These are phyloP conservation scores for Cyclostephanos tholiformis DNA, from an alignment of 108 stramenopile genomes.

Conservation along the genomic window DNA sequence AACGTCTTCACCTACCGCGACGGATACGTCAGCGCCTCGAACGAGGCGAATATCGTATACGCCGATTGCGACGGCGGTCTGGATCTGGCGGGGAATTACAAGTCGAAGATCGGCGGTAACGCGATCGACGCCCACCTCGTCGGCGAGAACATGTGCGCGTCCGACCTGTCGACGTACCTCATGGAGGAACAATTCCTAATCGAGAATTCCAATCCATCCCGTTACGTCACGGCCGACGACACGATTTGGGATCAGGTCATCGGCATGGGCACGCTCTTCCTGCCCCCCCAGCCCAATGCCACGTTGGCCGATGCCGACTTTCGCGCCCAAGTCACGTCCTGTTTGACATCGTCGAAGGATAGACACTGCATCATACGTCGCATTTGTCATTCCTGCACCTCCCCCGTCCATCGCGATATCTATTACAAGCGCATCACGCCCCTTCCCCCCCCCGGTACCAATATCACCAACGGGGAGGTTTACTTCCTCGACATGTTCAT, in stretches of 20 bases:
- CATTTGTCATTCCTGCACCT: constrained; percentile 24
- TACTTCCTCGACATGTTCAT: constrained; percentile 43
- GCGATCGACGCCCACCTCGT: constrained; percentile 33
- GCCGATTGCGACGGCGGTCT: constrained; percentile 3
- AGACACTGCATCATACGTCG: constrained; percentile 35
- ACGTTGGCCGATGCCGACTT: constrained; percentile 21
- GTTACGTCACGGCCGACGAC: constrained; percentile 15
- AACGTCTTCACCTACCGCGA: constrained; percentile 15
- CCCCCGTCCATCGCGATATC: constrained; percentile 36
- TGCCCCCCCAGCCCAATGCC: constrained; percentile 22
- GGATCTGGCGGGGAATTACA: constrained; percentile 25
- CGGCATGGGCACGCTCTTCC: constrained; percentile 30
- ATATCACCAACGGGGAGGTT: constrained; percentile 11
- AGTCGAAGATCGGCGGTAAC: constrained; percentile 2
- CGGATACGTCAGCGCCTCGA: constrained; percentile 22
- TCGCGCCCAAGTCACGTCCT: constrained; percentile 22
- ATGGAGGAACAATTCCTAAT: constrained; percentile 27
- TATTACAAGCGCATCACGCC: constrained; percentile 43
- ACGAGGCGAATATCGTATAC: constrained; percentile 18
- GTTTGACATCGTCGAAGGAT: neutral
- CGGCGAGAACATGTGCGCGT: constrained; percentile 11
- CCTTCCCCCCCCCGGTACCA: constrained; percentile 16
- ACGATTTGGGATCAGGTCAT: constrained; percentile 25
- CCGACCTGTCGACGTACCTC: constrained; percentile 16
- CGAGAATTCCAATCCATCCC: neutral